These are phyloP conservation scores for Kandelia obovata DNA, from an alignment of 345 rosid species.

Conservation along the genomic window DNA sequence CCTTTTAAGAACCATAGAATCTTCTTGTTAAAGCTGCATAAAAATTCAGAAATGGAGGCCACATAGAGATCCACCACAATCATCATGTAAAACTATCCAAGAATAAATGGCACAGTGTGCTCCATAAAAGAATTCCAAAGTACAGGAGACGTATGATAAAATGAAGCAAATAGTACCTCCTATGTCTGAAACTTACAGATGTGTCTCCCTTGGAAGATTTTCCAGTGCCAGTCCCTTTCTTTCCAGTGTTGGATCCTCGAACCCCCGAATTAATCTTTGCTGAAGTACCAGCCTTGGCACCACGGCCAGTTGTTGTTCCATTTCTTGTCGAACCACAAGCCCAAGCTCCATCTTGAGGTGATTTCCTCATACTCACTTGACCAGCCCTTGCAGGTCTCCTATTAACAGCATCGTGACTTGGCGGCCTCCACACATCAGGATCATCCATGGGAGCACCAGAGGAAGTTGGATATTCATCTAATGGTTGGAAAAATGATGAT, in stretches of 20 bases:
- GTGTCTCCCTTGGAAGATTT: conserved; percentile 78
- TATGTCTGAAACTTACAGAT: conserved; percentile 40
- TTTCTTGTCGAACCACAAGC: conserved; percentile 63
- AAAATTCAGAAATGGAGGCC: background rate
- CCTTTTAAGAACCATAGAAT: background rate
- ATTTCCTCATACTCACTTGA: conserved; percentile 75
- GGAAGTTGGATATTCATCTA: conserved; percentile 95
- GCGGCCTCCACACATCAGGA: conserved; percentile 99
- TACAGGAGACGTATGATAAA: background rate
- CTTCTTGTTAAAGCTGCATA: background rate
- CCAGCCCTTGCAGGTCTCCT: conserved; percentile 81
- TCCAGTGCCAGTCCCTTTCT: conserved; percentile 65
- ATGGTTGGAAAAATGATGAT: conserved; percentile 87
- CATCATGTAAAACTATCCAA: background rate
- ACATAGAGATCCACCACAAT: background rate
- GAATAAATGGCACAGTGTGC: background rate
- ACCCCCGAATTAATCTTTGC: conserved; percentile 53
- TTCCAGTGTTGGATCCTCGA: conserved; percentile 69
- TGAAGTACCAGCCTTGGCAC: conserved; percentile 62
- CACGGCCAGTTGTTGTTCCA: conserved; percentile 52
- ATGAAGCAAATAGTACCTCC: background rate
- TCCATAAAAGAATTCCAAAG: background rate
- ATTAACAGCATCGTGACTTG: conserved; percentile 64
- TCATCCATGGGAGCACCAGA: conserved; percentile 85
- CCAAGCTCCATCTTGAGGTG: conserved; percentile 92